Base-by-base conservation (phyloP, 495 filamentous ascomycete genomes). In the Cercophora newfieldiana region DNA sequence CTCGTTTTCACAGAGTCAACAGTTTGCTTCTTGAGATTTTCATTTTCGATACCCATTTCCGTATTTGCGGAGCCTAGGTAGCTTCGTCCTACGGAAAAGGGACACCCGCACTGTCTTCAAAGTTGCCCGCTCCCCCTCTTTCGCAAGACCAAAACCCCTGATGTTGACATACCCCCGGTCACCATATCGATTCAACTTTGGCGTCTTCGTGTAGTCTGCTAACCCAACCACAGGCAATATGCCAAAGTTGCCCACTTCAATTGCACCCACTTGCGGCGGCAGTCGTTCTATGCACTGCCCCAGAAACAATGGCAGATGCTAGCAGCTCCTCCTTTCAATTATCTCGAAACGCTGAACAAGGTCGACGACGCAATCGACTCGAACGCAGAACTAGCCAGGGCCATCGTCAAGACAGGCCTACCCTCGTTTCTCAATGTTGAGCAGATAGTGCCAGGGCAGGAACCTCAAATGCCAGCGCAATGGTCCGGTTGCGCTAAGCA, bases 211-310 rank as follows among this genome's bases (percentile, higher is more conserved):
- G 24, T 56, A 4, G 21, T 16, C 16, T 18, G 49, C 63, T 67
- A 56, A 66, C 61, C 21, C 5, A 16, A 29, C n/a, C 8, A 53
- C 73, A 95, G 91, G 61, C 90, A 93, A 79, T 99, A 97, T 77
- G 89, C 91, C 58, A 88, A 87, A 64, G 82, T 83, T 4, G 90
- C 94, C 1, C 95, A 97, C 70, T 85, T 87, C 75, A 94, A 95
- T 76, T 87, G 88, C 48, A 98, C 96, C 21, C 94, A 98, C 75
- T 85, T 90, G 14, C 87, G 96, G 8, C 88, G 95, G 12, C 93
- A 92, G 75, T 85, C 90, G 10, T 97, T 98, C 83, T 98, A 97
- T 74, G 88, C 91, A 16, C 82, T 99, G n/a, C 92, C 94, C 1
- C 85, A 87, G 30, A 78, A 81, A 0, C 94, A 99, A 69, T 93